Base-by-base conservation (phyloP, 1,139 yeast species). In the Geotrichum phurueaensis region DNA sequence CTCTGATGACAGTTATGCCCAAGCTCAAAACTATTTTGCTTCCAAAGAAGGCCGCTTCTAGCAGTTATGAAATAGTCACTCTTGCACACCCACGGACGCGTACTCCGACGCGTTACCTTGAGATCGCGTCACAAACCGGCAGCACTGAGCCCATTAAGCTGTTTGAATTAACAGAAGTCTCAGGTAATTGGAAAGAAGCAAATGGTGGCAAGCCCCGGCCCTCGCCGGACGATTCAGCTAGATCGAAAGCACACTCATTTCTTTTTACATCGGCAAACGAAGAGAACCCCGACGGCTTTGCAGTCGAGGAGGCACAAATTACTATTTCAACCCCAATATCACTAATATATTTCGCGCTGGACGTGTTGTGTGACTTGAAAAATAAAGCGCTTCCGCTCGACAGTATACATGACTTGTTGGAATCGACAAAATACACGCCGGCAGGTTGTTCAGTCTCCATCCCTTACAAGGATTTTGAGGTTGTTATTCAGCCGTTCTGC, bases 271-370 rank as follows among this genome's bases (percentile, higher is more conserved):
- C 47, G 27, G 48, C 20, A 13, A 23, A 2, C 43, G 33, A 45
- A 15, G 51, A 23, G 1, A 50, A 47, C 27, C 52, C 39, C 6
- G 33, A 18, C 6, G 65, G 57, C 9, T 55, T 57, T 15, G 63
- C 64, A 22, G 48, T 60, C 10, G 62, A 67, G n/a, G 70, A 70
- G 50, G 68, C 73, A 3, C 45, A 62, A 10, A 27, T 75, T 10
- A 57, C 65, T n/a, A 67, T 71, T 5, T 68, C 73, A 7, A 70
- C 76, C 2, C 74, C 75, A 7, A 57, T 75, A 13, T 66, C 72
- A 51, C 70, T 74, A 1, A 25, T 72, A 13, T 73, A 68, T 56
- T 65, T 75, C 13, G 63, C 72, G 2, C 60, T 75, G 45, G 67
- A 68, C 3, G 64, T 67, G 10, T 64, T 75, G 23, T 62, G 54